Base-by-base conservation (phyloP, 805 yeast genomes). In the Candida odintsovae region DNA sequence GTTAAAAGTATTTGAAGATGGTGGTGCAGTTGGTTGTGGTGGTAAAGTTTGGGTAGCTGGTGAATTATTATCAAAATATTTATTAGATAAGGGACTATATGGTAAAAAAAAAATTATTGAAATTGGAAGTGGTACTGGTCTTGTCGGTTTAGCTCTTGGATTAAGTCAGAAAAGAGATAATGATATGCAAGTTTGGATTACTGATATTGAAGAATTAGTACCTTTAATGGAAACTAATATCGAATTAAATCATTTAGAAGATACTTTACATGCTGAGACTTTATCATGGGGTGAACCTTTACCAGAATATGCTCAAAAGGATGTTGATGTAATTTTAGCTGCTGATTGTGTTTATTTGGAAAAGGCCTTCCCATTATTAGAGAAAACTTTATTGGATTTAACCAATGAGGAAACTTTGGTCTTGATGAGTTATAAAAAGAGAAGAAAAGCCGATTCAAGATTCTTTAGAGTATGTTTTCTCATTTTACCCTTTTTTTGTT, bases 1-100 rank as follows among this genome's bases (percentile, higher is more conserved):
- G 1, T 58, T 76, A 26, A 57, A 66, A 50, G 69, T 78, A 23
- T 66, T 63, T 47, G 80, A 75, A 50, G 83, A 79, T 53, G 83
- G 82, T 36, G 83, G 83, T 8, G 76, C 71, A 1, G 58, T 71
- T 6, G 84, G 84, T 2, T 79, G 83, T 58, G 84, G 84, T n/a
- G 84, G 84, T 3, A 73, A 76, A 47, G 66, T 78, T 5, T 78
- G 84, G 84, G 69, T 79, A 2, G 82, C 83, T 10, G 84, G 83
- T 16, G 79, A 77, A 45, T 62, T 77, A 40, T 62, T 78, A 18
- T 69, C 80, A 13, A 64, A 73, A 36, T 78, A 76, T 48, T 50
- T 76, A 9, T 43, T 69, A 2, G 67, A 64, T 38, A 49, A 49
- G 18, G 52, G 52, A 6, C 33, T 52, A 1, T 22, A 43, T 6